Base-by-base conservation (phyloP, 768 basidiomycete species). In the Collybia sordida region DNA sequence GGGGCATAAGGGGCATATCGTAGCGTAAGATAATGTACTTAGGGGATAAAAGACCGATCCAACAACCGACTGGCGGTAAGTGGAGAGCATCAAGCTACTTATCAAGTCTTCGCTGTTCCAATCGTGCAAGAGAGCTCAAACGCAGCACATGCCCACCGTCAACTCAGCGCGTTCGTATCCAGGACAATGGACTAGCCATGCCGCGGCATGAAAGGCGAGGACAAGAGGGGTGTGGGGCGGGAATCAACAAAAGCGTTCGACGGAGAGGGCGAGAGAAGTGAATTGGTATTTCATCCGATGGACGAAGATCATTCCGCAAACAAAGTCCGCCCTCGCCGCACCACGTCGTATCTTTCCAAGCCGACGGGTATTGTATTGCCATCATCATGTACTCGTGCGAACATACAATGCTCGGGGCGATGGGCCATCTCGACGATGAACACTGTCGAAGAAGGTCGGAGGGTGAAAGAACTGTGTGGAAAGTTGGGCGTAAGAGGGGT, bases 171-270 rank as follows among this genome's bases (percentile, higher is more conserved):
- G n/a, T 45, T 50, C 62, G 53, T 54, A 49, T 34, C 52, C 52
- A 47, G 47, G 60, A 46, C 61, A 55, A 41, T 61, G 69, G 72
- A 64, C 74, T 75, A 63, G 75, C 73, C 69, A 60, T 54, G 46
- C 52, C 55, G 41, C 22, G 46, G 49, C 40, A 58, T 51, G 61
- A 51, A 59, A 34, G 36, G 55, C 55, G 55, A 54, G 56, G 53
- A 64, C 56, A 48, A 49, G 35, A 53, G 53, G 43, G n/a, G 42
- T 53, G 35, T 66, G 61, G 52, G 63, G 56, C 48, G 49, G 50
- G 14, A 40, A 56, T 55, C 36, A 59, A 34, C 39, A 52, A 23
- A 18, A 25, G 49, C 52, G 51, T 49, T 42, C 53, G 44, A 31
- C 47, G 51, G 58, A 47, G 50, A 49, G 34, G 45, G 43, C 37